Base-by-base conservation (phyloP, 2,329 filamentous ascomycete species). In the Torrubiella hemipterigena region DNA sequence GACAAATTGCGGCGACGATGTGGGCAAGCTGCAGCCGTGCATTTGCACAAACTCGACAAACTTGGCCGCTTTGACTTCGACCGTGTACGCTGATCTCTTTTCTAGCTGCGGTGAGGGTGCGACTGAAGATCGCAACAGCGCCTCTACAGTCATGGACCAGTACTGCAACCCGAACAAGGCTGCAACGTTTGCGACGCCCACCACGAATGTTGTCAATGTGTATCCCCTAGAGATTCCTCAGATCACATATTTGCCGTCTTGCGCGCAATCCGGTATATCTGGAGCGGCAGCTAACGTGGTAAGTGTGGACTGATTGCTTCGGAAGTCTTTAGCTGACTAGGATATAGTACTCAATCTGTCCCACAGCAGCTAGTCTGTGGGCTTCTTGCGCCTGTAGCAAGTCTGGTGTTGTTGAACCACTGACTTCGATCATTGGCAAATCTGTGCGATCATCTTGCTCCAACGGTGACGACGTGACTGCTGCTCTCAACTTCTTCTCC, bases 361-460 rank as follows among this genome's bases (percentile, higher is more conserved):
- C 52, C 9, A 38, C 41, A 12, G 47, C 52, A 3, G 47, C 50
- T 11, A 51, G 46, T 18, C 44, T 51, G 24, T 47, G 65, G 13
- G 63, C 63, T 7, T 56, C 58, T 6, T 69, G 65, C 32, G 59
- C 55, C 16, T 69, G 64, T 46, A 40, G 42, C 20, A 66, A 65
- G 42, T 59, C 66, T 22, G 25, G 24, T 12, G 13, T 36, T 8
- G 34, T 33, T 12, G 24, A 27, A 37, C 52, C 63, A 32, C 66
- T 59, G 17, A 63, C 55, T 42, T 49, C 54, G 30, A 37, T 40
- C 7, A 59, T 67, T 40, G 59, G 55, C 33, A 47, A 47, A 0
- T 46, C 47, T 12, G 58, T 61, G 13, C 54, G 51, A 28, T 50
- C 46, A 1, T 51, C 43, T 2, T 69, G 65, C 42, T 48, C 52